phyloP scores from a whole-genome alignment of 768 basidiomycete species.

The Filobasidium wieringae region DNA sequence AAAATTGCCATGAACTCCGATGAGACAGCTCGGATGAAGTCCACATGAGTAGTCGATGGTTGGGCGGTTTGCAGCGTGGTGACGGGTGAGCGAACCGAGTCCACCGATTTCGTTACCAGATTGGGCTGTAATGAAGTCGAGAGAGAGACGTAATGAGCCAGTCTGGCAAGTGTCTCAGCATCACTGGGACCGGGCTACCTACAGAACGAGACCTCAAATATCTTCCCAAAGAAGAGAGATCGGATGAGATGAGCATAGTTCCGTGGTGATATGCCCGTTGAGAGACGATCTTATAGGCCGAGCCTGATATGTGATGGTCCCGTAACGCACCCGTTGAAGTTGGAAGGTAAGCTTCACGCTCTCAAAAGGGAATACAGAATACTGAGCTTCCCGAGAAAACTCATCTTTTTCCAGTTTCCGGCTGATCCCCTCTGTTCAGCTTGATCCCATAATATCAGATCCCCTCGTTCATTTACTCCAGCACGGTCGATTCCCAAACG shows the following conservation, averaged over 20 bases:
- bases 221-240: constrained; percentile 58
- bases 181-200: background rate
- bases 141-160: background rate
- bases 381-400: constrained; percentile 38
- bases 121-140: constrained; percentile 46
- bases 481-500: constrained; percentile 61
- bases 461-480: constrained; percentile 75
- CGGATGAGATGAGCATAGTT: constrained; percentile 88
- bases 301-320: constrained; percentile 71
- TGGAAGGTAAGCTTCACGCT: constrained; percentile 1
- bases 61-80: constrained; percentile 59
- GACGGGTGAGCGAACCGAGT: constrained; percentile 85
- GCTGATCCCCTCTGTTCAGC: background rate
- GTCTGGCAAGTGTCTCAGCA: background rate
- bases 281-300: constrained; percentile 89
- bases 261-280: constrained; percentile 93
- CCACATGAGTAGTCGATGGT: constrained; percentile 50
- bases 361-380: background rate
- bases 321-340: constrained; percentile 1
- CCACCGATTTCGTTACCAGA: constrained; percentile 73
- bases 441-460: constrained; percentile 57
- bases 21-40: constrained; percentile 59
- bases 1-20: constrained; percentile 49
- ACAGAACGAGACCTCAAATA: constrained; percentile 44
- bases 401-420: constrained; percentile 60